These are phyloP conservation scores for Citrullus colocynthis DNA, from an alignment of 306 rosid genomes.

Conservation along the genomic window DNA sequence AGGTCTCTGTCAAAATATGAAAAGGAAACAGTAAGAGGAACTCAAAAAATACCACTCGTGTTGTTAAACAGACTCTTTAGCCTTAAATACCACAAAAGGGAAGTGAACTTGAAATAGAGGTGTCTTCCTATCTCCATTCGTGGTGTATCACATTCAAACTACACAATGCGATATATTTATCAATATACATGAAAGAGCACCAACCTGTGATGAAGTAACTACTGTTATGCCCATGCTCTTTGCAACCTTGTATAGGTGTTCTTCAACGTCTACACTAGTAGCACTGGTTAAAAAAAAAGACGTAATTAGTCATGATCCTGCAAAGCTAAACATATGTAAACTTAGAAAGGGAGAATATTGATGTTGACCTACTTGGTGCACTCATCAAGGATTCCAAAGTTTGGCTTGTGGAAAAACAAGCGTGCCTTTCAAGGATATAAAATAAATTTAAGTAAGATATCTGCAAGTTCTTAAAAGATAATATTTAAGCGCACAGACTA, in stretches of 20 bases:
- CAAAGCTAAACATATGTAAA: background rate
- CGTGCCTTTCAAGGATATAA: conserved; percentile 59
- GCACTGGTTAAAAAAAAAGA: conserved; percentile 37
- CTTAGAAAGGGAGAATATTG: conserved; percentile 2
- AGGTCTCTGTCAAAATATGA: conserved; percentile 56
- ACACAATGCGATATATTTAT: background rate
- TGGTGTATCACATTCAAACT: background rate
- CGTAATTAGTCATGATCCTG: background rate
- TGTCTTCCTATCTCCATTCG: background rate
- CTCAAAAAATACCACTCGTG: background rate
- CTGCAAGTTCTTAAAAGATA: conserved; percentile 7
- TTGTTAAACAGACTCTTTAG: background rate
- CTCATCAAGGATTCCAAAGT: conserved; percentile 87
- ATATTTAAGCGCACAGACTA: background rate
- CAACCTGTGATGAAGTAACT: conserved; percentile 93
- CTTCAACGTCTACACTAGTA: conserved; percentile 94
- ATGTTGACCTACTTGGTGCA: conserved; percentile 70
- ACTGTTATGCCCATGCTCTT: conserved; percentile 74
- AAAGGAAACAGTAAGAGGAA: conserved; percentile 1
- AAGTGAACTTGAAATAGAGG: background rate
- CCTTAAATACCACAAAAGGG: background rate
- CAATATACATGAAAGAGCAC: conserved; percentile 10
- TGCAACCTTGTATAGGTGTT: conserved; percentile 82
- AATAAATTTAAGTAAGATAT: conserved; percentile 13
- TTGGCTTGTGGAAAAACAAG: conserved; percentile 89